These are phyloP conservation scores for Nidula niveotomentosa DNA, from an alignment of 1,284 basidiomycete species.

Conservation along the genomic window DNA sequence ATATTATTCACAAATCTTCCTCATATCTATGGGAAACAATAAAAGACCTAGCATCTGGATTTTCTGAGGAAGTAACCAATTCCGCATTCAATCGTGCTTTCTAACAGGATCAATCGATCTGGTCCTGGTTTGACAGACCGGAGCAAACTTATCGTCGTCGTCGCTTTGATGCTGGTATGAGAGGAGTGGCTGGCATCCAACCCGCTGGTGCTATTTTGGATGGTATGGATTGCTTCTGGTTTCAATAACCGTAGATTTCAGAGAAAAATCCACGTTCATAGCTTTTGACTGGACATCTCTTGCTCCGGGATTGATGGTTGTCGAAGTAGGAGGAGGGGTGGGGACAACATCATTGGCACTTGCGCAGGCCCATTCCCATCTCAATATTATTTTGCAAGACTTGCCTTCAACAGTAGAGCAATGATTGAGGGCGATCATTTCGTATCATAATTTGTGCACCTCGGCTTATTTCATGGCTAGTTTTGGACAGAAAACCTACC, in stretches of 20 bases:
- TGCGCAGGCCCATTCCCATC: slow-evolving; percentile 19
- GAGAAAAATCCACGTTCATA: slow-evolving; percentile 8
- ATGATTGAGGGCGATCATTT: slow-evolving; percentile 22
- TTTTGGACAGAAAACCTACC: too few relatives aligned
- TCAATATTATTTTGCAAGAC: slow-evolving; percentile 38
- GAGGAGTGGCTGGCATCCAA: slow-evolving; percentile 22
- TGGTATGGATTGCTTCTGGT: slow-evolving; percentile 16
- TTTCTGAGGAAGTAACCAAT: slow-evolving; percentile 23
- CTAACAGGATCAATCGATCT: slow-evolving; percentile 19
- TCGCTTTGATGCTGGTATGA: slow-evolving; percentile 34
- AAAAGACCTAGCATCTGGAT: slow-evolving; percentile 24
- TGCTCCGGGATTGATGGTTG: slow-evolving; percentile 25
- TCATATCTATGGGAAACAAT: slow-evolving; percentile 31
- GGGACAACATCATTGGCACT: slow-evolving; percentile 30
- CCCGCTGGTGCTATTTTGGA: slow-evolving; percentile 24
- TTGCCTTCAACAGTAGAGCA: slow-evolving; percentile 24
- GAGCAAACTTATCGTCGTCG: slow-evolving; percentile 21
- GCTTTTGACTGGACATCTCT: slow-evolving; percentile 34
- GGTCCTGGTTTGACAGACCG: slow-evolving; percentile 25
- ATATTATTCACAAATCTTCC: slow-evolving; percentile 32
- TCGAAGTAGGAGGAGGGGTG: slow-evolving; percentile 43
- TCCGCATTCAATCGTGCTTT: slow-evolving; percentile 28
- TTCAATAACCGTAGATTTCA: background rate
- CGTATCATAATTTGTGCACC: too few relatives aligned
- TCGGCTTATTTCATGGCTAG: too few relatives aligned